Percentiles rank a stretch among this genome's conserved stretches.
phyloP scores from a whole-genome alignment of 345 rosid species.

The Lepidium didymum region DNA sequence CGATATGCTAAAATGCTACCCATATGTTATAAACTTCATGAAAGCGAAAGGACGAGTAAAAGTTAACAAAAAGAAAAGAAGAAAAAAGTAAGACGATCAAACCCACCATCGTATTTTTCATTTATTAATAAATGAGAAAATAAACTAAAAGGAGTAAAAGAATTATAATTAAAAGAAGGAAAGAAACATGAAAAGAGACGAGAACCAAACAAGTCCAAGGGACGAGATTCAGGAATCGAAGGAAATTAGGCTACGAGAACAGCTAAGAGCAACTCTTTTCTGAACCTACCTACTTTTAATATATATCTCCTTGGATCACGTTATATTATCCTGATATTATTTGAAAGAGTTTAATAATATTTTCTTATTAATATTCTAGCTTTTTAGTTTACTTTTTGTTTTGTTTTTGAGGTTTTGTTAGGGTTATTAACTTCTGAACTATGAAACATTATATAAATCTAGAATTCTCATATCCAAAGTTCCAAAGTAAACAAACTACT shows the following conservation, averaged over 20 bases:
- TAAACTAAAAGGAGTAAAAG: neutral
- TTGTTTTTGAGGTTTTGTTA: no score
- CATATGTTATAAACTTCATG: neutral
- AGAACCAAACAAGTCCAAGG: conserved; percentile 12
- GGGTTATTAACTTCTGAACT: no score
- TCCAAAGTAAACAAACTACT: no score
- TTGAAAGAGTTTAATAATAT: neutral
- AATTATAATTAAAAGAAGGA: no score
- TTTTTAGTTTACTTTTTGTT: no score
- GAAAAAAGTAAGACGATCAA: conserved; percentile 19
- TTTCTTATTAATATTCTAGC: no score
- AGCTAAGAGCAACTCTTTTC: neutral
- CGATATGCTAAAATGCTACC: neutral
- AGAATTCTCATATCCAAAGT: no score
- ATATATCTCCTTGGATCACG: conserved; percentile 11
- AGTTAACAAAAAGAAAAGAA: neutral
- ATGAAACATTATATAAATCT: no score
- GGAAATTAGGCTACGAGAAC: conserved; percentile 10
- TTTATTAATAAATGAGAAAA: neutral
- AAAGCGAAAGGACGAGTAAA: conserved; percentile 24
- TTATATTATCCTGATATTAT: neutral
- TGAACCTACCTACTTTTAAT: neutral
- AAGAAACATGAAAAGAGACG: neutral
- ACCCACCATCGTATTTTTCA: conserved; percentile 19
- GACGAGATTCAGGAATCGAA: neutral